Evolutionary conservation across 2,329 filamentous ascomycete species (phyloP), one percentile per base, ranked within the genome.

Genomic region (Pseudopithomyces chartarum): DNA sequence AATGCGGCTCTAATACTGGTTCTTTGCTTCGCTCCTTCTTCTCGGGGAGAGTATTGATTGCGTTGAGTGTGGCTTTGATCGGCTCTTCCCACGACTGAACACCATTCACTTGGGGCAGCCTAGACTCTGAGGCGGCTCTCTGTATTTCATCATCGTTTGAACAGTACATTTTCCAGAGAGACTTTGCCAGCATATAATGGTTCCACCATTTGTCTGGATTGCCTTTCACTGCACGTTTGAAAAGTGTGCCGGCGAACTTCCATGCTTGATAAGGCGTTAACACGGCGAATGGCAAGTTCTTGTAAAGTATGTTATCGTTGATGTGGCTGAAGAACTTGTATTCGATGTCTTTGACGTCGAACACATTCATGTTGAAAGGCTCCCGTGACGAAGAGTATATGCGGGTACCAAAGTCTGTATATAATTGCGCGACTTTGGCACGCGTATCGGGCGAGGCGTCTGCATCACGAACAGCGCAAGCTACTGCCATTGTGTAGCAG

Each of bases 1-100:
- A 97, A 71, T 97, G 92, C 3, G 93, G 93, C 72, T 97, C 93
- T 15, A 97, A 83, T 22, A 96, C 88, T 0, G 91, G 92, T 58
- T 97, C 92, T 36, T 87, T 69, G 82, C 84, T 81, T 15, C 80
- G 82, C 64, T 89, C 84, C 64, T 81, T 82, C 57, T 84, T 84
- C 58, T 84, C 81, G 1, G 88, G 87, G 22, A 89, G 75, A 8
- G 81, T 80, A 53, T 87, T 81, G 54, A 90, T 85, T 2, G 88
- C 84, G 58, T 82, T 81, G 13, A 82, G 75, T 54, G 89, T 80
- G 10, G 83, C 79, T 52, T 84, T 79, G 2, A 90, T 70, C 8
- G 90, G 81, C 54, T 82, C 78, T 29, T 74, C 67, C 56, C 71
- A 75, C 2, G 61, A 63, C 23, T 78, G 75, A 6, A 63, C 61